phyloP scores from a whole-genome alignment of 192 early-diverging fungal species.

The Ambispora gerdemannii region DNA sequence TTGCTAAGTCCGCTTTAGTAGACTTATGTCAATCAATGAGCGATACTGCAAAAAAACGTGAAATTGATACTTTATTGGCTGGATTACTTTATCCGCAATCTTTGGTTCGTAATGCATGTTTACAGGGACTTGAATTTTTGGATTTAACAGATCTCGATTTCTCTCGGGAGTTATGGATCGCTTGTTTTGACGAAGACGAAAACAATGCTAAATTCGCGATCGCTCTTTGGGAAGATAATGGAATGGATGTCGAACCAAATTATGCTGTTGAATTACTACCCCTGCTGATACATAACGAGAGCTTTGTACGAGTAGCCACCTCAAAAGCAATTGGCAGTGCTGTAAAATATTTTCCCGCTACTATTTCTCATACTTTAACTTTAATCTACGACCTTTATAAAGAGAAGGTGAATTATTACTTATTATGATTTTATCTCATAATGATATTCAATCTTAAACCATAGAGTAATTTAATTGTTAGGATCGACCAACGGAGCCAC shows the following conservation, averaged over 20 bases:
- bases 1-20: constrained; percentile 51
- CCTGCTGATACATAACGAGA: constrained; percentile 50
- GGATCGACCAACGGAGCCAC: constrained; percentile 72
- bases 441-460: neutral
- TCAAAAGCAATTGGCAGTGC: constrained; percentile 62
- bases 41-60: constrained; percentile 43
- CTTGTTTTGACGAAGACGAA: constrained; percentile 61
- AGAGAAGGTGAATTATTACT: constrained; percentile 40
- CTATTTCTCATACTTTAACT: constrained; percentile 48
- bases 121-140: constrained; percentile 59
- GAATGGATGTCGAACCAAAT: constrained; percentile 49
- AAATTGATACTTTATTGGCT: constrained; percentile 57
- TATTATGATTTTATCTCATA: neutral
- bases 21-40: constrained; percentile 49
- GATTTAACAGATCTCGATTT: constrained; percentile 58
- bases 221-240: constrained; percentile 63
- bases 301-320: constrained; percentile 59
- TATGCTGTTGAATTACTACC: constrained; percentile 45
- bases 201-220: constrained; percentile 55
- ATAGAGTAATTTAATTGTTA: constrained; percentile 29
- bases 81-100: constrained; percentile 65
- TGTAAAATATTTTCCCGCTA: constrained; percentile 55
- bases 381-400: constrained; percentile 60
- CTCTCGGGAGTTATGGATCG: constrained; percentile 68
- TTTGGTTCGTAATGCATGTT: constrained; percentile 62